A percentile compares a stretch with the other conserved stretches of the same genome.
Conservation (phyloP, 148 eudicot genomes). For the Nepenthes mirabilis region DNA sequence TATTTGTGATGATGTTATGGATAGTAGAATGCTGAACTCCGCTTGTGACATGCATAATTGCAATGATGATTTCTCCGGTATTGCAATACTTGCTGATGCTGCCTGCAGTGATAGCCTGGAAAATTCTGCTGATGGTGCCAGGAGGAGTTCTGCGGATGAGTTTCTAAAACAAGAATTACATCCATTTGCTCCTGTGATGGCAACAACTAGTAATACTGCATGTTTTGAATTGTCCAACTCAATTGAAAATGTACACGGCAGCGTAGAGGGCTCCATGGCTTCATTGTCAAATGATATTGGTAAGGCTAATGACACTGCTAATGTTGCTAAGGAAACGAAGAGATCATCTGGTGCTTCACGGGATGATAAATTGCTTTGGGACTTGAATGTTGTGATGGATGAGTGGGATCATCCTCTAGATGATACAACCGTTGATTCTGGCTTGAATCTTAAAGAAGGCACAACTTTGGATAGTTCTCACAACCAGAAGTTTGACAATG, state of each 20-base stretch:
- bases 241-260: neutral
- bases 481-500: neutral
- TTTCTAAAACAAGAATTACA: constrained; percentile 6
- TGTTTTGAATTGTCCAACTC: constrained; percentile 5
- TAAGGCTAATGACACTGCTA: constrained; percentile 5
- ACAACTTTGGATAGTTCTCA: neutral
- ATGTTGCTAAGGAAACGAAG: neutral
- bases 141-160: constrained; percentile 15
- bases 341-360: constrained; percentile 11
- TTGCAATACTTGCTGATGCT: constrained; percentile 61
- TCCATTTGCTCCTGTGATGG: constrained; percentile 11
- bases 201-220: constrained; percentile 3
- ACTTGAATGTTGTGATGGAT: constrained; percentile 52
- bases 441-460: neutral
- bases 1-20: constrained; percentile 4
- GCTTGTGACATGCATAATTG: constrained; percentile 4
- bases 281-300: constrained; percentile 3
- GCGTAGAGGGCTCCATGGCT: constrained; percentile 7
- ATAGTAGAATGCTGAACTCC: constrained; percentile 1
- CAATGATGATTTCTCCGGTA: constrained; percentile 52
- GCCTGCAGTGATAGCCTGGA: constrained; percentile 43
- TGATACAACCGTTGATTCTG: constrained; percentile 12
- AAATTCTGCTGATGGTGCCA: constrained; percentile 13
- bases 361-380: constrained; percentile 51
- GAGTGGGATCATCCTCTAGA: constrained; percentile 53